Evolutionary conservation across 129 eudicot species (phyloP), one percentile per base, ranked within the genome.

Genomic region (Logfia minima): DNA sequence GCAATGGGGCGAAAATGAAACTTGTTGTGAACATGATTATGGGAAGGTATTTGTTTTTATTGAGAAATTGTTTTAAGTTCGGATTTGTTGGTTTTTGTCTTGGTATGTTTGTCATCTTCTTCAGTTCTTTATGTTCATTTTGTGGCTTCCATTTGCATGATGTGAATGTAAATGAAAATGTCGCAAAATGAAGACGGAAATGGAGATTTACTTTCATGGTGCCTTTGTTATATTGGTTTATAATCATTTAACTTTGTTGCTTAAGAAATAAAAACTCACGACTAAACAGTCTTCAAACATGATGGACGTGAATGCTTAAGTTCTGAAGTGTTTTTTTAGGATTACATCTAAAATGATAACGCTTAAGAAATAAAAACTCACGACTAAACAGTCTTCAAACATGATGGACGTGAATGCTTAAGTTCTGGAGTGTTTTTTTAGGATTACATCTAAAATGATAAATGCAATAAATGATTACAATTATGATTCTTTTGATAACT

Each of bases 1-100:
- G 99, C 70, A 91, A 91, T 82, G 99, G 99, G 71, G 99, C 99
- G 19, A 91, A 90, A 81, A 95, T 95, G 96, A 95, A 95, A 84
- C 99, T 95, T 75, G 96, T 95, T 61, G 97, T 95, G 68, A 95
- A 95, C 86, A 95, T 95, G 99, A 85, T 91, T 10, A 91, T 95
- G 99, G 99, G 99, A 75, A 95, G 99, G 99, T 95, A 84, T 63
- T 6, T 9, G 29, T 74, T 22, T 72, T 24, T 7, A 63, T 69
- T 4, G 48, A 69, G 23, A 70, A 60, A 24, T 19, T 21, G 53
- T 43, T 41, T 69, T 19, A 13, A 59, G 66, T 74, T 41, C 0
- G 0, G 51, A 61, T 59, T 45, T 76, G 21, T 14, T 31, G 6
- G 13, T 48, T 51, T 21, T 29, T 21, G 22, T 52, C 16, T 28